Percentiles rank a stretch among this genome's conserved stretches.
Conservation (phyloP, 768 basidiomycete species). For the Clitopilus passeckerianus region DNA sequence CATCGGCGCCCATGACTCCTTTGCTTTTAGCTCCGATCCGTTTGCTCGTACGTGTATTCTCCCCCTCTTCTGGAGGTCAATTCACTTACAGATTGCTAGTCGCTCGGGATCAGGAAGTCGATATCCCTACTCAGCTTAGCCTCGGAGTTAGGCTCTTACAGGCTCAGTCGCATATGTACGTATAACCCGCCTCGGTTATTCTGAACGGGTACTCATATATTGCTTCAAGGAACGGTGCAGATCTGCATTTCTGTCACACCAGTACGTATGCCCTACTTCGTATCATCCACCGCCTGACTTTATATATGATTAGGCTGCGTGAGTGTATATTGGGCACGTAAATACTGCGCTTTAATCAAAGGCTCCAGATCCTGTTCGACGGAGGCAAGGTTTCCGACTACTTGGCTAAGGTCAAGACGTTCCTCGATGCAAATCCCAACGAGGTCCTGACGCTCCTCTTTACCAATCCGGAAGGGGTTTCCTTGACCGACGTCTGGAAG, state of each 20-base stretch:
- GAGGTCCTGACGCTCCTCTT: slow-evolving; percentile 65
- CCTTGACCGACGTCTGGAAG: slow-evolving; percentile 43
- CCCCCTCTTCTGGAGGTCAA: background rate
- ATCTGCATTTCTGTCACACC: slow-evolving; percentile 65
- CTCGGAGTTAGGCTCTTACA: slow-evolving; percentile 57
- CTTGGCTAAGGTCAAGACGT: slow-evolving; percentile 47
- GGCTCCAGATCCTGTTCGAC: slow-evolving; percentile 39
- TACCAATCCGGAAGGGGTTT: slow-evolving; percentile 58
- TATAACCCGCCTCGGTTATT: background rate
- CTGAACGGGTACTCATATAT: background rate
- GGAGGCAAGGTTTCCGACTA: slow-evolving; percentile 47
- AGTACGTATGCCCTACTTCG: slow-evolving; percentile 28
- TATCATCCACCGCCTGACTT: background rate
- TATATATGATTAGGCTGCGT: slow-evolving; percentile 27
- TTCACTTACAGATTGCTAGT: background rate
- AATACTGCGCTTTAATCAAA: background rate
- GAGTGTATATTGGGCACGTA: slow-evolving; percentile 7
- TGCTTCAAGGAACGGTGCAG: slow-evolving; percentile 28
- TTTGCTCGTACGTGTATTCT: slow-evolving; percentile 3
- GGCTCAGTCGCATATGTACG: slow-evolving; percentile 48
- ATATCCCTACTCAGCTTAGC: slow-evolving; percentile 42
- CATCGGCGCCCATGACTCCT: slow-evolving; percentile 5
- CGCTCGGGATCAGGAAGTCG: slow-evolving; percentile 44
- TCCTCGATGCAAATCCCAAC: slow-evolving; percentile 55
- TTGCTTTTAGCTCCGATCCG: slow-evolving; percentile 2